phyloP scores from a whole-genome alignment of 108 stramenopile species.

The Pseudonitzschia delicatissima region DNA sequence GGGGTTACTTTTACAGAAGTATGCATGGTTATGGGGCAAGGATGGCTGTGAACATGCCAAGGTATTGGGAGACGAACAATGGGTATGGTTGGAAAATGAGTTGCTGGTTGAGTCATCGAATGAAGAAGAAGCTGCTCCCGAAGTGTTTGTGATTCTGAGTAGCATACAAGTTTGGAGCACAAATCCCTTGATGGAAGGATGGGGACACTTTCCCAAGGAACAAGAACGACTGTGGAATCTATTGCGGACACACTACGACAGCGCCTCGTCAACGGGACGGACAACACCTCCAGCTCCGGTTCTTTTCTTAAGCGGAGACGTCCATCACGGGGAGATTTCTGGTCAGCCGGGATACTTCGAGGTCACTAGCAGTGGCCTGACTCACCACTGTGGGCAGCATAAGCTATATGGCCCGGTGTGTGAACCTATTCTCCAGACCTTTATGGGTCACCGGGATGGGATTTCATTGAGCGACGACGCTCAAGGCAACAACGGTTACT shows the following conservation, averaged over 20 bases:
- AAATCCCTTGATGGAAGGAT: slow-evolving; percentile 82
- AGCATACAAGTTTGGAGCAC: slow-evolving; percentile 81
- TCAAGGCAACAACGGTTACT: slow-evolving; percentile 32
- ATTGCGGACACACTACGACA: slow-evolving; percentile 32
- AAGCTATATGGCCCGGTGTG: slow-evolving; percentile 71
- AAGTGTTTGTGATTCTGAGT: slow-evolving; percentile 67
- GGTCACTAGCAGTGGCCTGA: slow-evolving; percentile 85
- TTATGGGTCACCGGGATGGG: slow-evolving; percentile 9
- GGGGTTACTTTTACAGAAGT: slow-evolving; percentile 46
- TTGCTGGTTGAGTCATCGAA: slow-evolving; percentile 2
- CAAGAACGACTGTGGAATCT: slow-evolving; percentile 54
- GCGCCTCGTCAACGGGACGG: not conserved
- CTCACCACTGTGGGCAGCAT: slow-evolving; percentile 65
- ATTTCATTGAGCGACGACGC: not conserved
- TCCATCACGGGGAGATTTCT: slow-evolving; percentile 85
- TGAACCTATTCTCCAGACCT: slow-evolving; percentile 53
- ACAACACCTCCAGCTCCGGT: slow-evolving; percentile 23
- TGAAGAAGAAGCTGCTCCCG: slow-evolving; percentile 10
- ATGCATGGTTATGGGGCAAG: slow-evolving; percentile 26
- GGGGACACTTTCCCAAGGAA: slow-evolving; percentile 86
- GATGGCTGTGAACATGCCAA: slow-evolving; percentile 21
- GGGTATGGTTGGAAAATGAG: slow-evolving; percentile 74
- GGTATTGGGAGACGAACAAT: slow-evolving; percentile 81
- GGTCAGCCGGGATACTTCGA: slow-evolving; percentile 56
- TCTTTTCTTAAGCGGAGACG: slow-evolving; percentile 80